These are phyloP conservation scores for Grigorovia transvaalensis DNA, from an alignment of 805 yeast species.

Conservation along the genomic window DNA sequence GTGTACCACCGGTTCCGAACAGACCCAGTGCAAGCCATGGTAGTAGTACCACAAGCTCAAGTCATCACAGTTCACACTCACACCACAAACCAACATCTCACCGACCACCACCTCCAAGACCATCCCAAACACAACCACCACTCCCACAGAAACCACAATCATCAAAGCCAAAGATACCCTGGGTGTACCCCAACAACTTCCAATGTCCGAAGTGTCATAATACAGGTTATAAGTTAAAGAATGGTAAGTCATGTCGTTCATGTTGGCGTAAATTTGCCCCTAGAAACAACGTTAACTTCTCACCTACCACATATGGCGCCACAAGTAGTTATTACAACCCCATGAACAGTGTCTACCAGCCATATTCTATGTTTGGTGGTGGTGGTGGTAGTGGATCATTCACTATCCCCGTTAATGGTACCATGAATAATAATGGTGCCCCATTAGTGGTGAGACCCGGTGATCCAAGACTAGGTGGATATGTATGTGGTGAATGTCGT, in stretches of 20 bases:
- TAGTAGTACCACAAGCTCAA: background rate
- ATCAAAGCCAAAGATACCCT: slow-evolving; percentile 34
- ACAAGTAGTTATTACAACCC: background rate
- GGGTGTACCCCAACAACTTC: slow-evolving; percentile 54
- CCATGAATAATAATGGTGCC: slow-evolving; percentile 2
- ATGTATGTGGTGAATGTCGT: slow-evolving; percentile 59
- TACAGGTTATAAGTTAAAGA: slow-evolving; percentile 53
- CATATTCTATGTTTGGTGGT: background rate
- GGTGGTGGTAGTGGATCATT: background rate
- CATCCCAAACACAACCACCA: background rate
- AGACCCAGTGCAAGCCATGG: background rate
- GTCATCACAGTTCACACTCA: background rate
- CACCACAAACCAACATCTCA: slow-evolving; percentile 4
- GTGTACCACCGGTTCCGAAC: slow-evolving; percentile 2
- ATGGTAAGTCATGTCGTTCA: slow-evolving; percentile 53
- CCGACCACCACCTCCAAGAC: slow-evolving; percentile 7
- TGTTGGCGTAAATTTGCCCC: slow-evolving; percentile 62
- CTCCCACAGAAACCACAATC: background rate
- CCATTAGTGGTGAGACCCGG: slow-evolving; percentile 53
- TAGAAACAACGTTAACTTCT: slow-evolving; percentile 18
- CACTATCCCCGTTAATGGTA: slow-evolving; percentile 11
- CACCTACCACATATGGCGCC: slow-evolving; percentile 6
- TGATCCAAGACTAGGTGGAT: slow-evolving; percentile 69
- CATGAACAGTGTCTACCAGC: background rate
- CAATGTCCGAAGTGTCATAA: slow-evolving; percentile 62